Conservation (phyloP, 1,139 yeast genomes). For the Trichomonascaceae sp. region DNA sequence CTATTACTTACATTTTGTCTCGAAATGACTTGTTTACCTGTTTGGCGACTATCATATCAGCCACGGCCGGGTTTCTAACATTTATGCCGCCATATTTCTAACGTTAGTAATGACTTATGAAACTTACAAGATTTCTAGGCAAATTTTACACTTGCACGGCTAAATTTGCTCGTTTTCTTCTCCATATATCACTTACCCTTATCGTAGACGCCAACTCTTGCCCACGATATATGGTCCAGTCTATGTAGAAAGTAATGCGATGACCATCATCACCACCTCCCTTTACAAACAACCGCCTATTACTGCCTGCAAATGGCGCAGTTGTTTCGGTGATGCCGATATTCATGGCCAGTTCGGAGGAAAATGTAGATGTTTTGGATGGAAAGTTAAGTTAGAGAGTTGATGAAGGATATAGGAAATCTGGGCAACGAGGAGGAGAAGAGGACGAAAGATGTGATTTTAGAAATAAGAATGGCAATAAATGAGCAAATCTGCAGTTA, state of each 20-base stretch:
- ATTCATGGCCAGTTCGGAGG: background rate
- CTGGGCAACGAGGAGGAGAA: background rate
- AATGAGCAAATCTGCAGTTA: background rate
- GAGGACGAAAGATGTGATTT: background rate
- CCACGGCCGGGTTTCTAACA: background rate
- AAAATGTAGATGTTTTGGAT: background rate
- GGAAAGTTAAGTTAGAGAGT: background rate
- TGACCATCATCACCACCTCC: background rate
- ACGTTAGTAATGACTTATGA: background rate
- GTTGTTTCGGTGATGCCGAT: background rate
- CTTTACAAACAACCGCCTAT: background rate
- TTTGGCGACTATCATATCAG: background rate
- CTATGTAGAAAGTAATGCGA: background rate
- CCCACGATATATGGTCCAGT: background rate
- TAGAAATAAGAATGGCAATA: background rate
- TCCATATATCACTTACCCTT: background rate
- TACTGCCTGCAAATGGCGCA: background rate
- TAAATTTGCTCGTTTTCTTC: background rate
- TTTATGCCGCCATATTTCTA: background rate
- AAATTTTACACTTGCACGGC: background rate
- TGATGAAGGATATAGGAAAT: background rate
- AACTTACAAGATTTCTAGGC: background rate
- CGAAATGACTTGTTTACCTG: background rate
- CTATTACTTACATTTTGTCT: background rate
- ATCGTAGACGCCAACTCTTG: background rate